Evolutionary conservation across 352 stramenopile species (phyloP), one percentile per base, ranked within the genome.

Genomic region (Albugo candida): DNA sequence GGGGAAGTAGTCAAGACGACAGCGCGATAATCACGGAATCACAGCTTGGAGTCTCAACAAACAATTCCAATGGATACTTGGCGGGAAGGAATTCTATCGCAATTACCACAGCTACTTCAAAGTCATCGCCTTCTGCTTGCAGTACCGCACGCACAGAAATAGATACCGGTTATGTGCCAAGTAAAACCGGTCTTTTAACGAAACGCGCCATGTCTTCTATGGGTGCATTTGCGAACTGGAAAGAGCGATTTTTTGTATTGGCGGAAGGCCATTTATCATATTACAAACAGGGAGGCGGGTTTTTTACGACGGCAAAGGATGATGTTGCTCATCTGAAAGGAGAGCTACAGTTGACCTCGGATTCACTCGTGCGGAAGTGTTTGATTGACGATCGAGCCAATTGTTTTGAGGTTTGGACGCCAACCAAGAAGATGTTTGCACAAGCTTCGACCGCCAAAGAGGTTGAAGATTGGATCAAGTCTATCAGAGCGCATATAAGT

Each of bases 401-500:
- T 53, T 87, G 74, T 56, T 91, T 91, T 48, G 77, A 91, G 31
- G 70, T 91, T 19, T 65, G 83, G 31, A 87, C 77, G 11, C 66
- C 72, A 4, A 63, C 57, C 31, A 91, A 91, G 62, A 81, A 81
- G 50, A 87, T 91, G 75, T 91, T 86, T 56, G 79, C 72, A 42
- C 77, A 91, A 48, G 77, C 77, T 36, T 73, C 60, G 41, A 86
- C 77, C 13, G 75, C 75, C 10, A 64, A 75, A 19, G 77, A 91
- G 48, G 83, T 81, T 66, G 77, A 91, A 51, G 77, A 91, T 50
- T 91, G 77, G 77, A 72, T 91, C 60, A 85, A 87, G 61, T 80
- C 70, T 12, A 81, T 91, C 20, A 61, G 73, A 14, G 63, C 72
- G 13, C 77, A 91, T 39, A 74, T 91, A n/a, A 71, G 68, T 40